Evolutionary conservation across 2,329 filamentous ascomycete genomes (phyloP), one percentile per base, ranked within the genome.

Genomic region (Conoideocrella luteorostrata): DNA sequence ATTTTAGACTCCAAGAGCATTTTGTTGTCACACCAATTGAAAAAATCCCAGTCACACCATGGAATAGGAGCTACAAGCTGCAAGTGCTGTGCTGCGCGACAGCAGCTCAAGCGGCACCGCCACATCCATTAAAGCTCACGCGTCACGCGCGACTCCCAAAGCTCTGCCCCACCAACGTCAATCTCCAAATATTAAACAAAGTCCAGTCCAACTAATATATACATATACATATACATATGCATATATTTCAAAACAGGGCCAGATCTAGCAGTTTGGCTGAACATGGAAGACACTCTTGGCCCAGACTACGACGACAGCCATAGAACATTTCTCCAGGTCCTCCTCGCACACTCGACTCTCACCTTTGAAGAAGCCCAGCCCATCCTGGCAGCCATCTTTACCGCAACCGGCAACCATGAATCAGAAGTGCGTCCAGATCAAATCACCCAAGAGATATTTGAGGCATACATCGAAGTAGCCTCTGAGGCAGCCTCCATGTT

Each of bases 321-420:
- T 61, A 84, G 88, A 45, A 90, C 91, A 7, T 95, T 98, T 58
- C 72, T 97, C 1, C 93, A 98, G 65, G 86, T 87, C 39, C 82
- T 98, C 52, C 74, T 96, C 63, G 80, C 86, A 3, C 81, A 83
- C 39, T 85, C 86, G 18, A 80, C 81, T 35, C 73, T 97, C 62
- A 94, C 87, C 1, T 79, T 86, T 50, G 72, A 80, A 42, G 80
- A 94, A 56, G 82, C 83, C 11, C 80, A 80, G 55, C 77, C 80
- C 1, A 70, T 96, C 20, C 72, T 97, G 12, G 88, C 90, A 3
- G 77, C 75, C 24, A 91, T 97, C 43, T 72, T 84, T 52, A 82
- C 78, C 7, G 78, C 76, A 10, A 68, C 77, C 6, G 58, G 58
- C 35, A 49, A 51, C 1, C 54, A 52, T 18, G 54, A 57, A 23